Evolutionary conservation across 2,329 filamentous ascomycete species (phyloP), one percentile per base, ranked within the genome.

Genomic region (Penicillium verrucosum): DNA sequence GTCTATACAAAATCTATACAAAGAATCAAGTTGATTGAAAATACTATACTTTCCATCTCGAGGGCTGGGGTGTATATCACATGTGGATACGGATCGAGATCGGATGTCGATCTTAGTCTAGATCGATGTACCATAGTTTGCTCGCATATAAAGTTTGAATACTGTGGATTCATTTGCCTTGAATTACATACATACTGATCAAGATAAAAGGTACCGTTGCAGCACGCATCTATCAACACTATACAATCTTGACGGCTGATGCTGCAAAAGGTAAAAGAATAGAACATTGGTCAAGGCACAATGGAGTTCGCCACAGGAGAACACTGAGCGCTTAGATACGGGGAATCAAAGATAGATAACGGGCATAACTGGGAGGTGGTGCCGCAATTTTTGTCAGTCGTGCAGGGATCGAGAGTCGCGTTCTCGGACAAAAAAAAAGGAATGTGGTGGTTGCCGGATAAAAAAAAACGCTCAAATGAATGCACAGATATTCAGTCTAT

Each of bases 161-260:
- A 30, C 10, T 41, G 14, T 25, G 12, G 14, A 29, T 56, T 30
- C 38, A 52, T 66, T 59, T 61, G 60, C 56, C 57, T 45, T 37
- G 23, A 51, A 68, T 66, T 68, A 68, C 65, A 67, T 67, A 65
- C 53, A 63, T 69, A 67, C 29, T 49, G 59, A 54, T 60, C 54
- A 43, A 54, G 12, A 42, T 47, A 58, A 52, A 55, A 57, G 30
- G 23, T 36, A 36, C 54, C 29, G 36, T 51, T 34, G 54, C 54
- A 52, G 48, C 49, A 45, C 12, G 27, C 32, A 16, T 30, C 25
- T 46, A 46, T 30, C 43, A 40, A 54, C 51, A 54, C 51, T 52
- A 34, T 56, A 52, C 48, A 56, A 23, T 32, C 30, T 53, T 42
- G 45, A 48, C 37, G 21, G 48, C 38, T 32, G 43, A 42, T 50